Evolutionary conservation across 2,329 filamentous ascomycete species (phyloP), one percentile per base, ranked within the genome.

Genomic region (Sporothrix mexicana): DNA sequence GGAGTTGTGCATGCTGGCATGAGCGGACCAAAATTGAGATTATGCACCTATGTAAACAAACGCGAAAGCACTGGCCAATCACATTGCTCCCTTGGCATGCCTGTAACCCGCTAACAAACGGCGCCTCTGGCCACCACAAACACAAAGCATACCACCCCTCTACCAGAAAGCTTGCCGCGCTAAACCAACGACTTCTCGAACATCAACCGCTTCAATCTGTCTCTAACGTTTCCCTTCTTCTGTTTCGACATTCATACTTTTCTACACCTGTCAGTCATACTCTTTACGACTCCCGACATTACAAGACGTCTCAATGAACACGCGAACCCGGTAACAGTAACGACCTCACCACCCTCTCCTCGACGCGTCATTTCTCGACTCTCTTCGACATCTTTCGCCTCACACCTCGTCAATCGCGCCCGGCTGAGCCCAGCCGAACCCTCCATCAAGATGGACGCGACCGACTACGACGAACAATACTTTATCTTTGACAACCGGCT

Each of bases 401-500:
- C 20, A 8, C 41, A 45, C 13, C 30, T 20, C 23, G 2, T 45
- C 2, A 8, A 23, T 36, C 61, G 36, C 41, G 5, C 43, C 49
- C 30, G 47, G 66, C 66, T 69, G 30, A 2, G 17, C 17, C 13
- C 49, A 43, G 66, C 66, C 68, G 41, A 55, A 8, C 15, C n/a
- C 45, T 17, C 7, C 45, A 25, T 55, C 72, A 72, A 25, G 45
- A 77, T 77, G 76, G 76, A 77, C 68, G 74, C 78, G 73, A 78
- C 78, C 71, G 82, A 83, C 61, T 76, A 81, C 57, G 80, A 85
- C 51, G 84, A 87, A 72, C 79, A 81, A 41, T 90, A 85, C 79
- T 85, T 88, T 77, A 92, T 92, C 17, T 91, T 90, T 76, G 90
- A 94, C 76, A 91, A 90, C 77, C 93, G 96, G 66, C 83, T 98